Evolutionary conservation across 345 rosid genomes (phyloP).

Genomic region (Syzygium jambos): DNA sequence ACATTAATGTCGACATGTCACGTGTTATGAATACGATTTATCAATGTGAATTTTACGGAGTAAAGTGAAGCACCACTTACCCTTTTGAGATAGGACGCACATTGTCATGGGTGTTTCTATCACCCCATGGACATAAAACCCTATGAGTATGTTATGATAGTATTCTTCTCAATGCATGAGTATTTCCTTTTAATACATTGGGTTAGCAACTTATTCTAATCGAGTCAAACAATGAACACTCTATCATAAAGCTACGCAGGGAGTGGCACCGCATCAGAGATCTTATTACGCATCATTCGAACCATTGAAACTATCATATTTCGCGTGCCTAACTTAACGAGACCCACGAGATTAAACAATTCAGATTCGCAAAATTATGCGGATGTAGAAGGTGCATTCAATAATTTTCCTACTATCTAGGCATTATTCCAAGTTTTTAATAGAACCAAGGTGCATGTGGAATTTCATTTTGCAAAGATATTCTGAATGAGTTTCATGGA

Average conservation of each 20-base stretch:
- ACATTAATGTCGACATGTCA: rapidly evolving
- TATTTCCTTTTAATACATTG: too few species aligned
- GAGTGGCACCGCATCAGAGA: not conserved
- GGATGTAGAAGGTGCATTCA: not conserved
- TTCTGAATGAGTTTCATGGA: not conserved
- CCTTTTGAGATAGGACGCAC: not conserved
- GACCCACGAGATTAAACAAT: not conserved
- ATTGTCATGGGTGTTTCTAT: not conserved
- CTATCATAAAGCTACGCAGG: not conserved
- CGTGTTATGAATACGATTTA: not conserved
- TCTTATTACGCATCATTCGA: rapidly evolving
- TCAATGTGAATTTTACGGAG: not conserved
- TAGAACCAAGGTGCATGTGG: not conserved
- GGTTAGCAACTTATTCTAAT: too few species aligned
- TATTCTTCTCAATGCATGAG: too few species aligned
- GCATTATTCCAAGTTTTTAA: not conserved
- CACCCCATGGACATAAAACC: too few species aligned
- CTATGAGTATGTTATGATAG: too few species aligned
- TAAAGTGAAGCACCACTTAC: not conserved
- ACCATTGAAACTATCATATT: not conserved
- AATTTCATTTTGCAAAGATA: not conserved
- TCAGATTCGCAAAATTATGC: not conserved
- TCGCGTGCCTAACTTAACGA: rapidly evolving
- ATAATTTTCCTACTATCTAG: not conserved
- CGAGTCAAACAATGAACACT: not conserved